Evolutionary conservation across 306 rosid genomes (phyloP).

Genomic region (Pachyrhizus erosus): DNA sequence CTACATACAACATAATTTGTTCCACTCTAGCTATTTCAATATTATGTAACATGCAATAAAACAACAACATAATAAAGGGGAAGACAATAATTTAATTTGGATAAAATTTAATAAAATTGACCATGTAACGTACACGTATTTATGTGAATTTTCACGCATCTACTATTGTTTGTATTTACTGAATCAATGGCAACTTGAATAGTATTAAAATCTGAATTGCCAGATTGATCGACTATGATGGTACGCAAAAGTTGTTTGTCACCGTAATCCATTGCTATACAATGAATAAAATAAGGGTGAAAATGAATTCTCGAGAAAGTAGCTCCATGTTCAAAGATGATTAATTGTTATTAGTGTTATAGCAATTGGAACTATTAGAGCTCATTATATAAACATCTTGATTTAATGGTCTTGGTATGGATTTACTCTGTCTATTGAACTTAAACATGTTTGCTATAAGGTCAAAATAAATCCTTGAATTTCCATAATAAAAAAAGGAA

Average conservation of each 20-base stretch:
- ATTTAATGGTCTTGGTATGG: too few species aligned
- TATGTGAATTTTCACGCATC: constrained; percentile 53
- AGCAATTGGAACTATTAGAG: background rate
- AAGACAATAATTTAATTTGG: background rate
- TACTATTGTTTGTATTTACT: background rate
- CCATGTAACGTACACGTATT: constrained; percentile 32
- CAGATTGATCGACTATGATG: constrained; percentile 39
- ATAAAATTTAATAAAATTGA: background rate
- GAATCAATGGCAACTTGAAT: constrained; percentile 61
- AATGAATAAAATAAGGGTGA: background rate
- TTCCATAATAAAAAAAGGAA: background rate
- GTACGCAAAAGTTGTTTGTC: background rate
- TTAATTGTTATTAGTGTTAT: background rate
- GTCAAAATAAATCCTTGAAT: too few species aligned
- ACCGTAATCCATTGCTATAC: background rate
- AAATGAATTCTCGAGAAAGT: background rate
- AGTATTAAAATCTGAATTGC: constrained; percentile 32
- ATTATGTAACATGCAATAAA: background rate
- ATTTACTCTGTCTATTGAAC: background rate
- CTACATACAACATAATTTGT: constrained; percentile 26
- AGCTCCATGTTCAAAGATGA: background rate
- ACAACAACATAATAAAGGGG: too few species aligned
- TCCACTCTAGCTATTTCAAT: background rate
- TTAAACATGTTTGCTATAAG: too few species aligned
- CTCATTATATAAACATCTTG: background rate